phyloP scores from a whole-genome alignment of 768 basidiomycete genomes.

The Tylopilus intermedius region DNA sequence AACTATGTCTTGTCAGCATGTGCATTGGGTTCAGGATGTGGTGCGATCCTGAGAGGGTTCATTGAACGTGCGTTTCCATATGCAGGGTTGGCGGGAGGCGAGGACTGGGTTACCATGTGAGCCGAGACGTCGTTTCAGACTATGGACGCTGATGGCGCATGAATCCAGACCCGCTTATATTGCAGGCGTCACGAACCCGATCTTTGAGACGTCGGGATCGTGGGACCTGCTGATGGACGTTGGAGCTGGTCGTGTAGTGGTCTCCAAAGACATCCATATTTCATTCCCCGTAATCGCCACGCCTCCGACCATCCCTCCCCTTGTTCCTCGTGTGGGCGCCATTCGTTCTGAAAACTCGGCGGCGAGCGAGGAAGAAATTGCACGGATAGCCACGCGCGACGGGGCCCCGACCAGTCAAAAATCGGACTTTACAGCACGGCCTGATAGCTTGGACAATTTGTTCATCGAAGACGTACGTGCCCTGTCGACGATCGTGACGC shows the following conservation, averaged over 20 bases:
- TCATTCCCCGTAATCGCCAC: conserved; percentile 46
- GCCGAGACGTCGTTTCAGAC: conserved; percentile 25
- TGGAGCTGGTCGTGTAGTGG: conserved; percentile 77
- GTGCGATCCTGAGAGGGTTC: conserved; percentile 76
- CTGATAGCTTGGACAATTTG: conserved; percentile 66
- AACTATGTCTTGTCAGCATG: conserved; percentile 91
- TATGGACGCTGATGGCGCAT: conserved; percentile 6
- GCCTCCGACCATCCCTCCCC: conserved; percentile 39
- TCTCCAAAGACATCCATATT: conserved; percentile 77
- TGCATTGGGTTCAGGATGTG: conserved; percentile 88
- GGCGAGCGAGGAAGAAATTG: conserved; percentile 67
- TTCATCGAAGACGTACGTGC: conserved; percentile 89
- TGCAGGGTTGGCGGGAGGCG: conserved; percentile 80
- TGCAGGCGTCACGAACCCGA: conserved; percentile 95
- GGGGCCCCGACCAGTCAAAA: conserved; percentile 52
- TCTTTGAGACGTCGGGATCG: conserved; percentile 78
- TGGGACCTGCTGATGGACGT: conserved; percentile 97
- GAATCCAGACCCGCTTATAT: conserved; percentile 79
- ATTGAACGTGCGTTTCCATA: conserved; percentile 94
- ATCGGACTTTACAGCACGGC: conserved; percentile 50
- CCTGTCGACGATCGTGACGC: background rate
- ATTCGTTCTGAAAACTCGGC: conserved; percentile 60
- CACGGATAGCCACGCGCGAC: conserved; percentile 42
- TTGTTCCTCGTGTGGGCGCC: conserved; percentile 53
- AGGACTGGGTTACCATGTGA: conserved; percentile 87